These are phyloP conservation scores for Trametes villosa DNA, from an alignment of 768 basidiomycete genomes.

Conservation along the genomic window DNA sequence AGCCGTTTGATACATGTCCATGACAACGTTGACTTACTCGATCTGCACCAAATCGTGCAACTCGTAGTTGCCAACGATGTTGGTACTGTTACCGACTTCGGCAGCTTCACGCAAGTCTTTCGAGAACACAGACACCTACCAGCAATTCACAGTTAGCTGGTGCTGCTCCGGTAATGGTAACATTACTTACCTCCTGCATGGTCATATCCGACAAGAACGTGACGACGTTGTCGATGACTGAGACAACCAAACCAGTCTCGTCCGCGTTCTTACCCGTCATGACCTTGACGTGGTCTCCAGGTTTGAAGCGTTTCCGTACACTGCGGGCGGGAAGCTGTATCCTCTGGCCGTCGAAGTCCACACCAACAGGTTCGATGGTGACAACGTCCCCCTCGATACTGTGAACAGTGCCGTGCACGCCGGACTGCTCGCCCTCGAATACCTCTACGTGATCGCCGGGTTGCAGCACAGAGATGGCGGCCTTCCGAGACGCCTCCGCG, in stretches of 20 bases:
- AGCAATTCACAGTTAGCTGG: neutral
- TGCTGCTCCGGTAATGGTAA: neutral
- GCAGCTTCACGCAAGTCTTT: conserved; percentile 97
- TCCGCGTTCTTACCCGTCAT: conserved; percentile 94
- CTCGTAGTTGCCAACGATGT: conserved; percentile 91
- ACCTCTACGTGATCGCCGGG: conserved; percentile 98
- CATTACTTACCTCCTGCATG: conserved; percentile 80
- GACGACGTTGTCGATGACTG: conserved; percentile 86
- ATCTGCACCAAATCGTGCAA: conserved; percentile 96
- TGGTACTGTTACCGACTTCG: conserved; percentile 92
- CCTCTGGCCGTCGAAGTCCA: conserved; percentile 86
- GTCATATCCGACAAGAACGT: conserved; percentile 98
- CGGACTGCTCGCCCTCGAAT: conserved; percentile 94
- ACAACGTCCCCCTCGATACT: conserved; percentile 88
- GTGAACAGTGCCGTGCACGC: conserved; percentile 90
- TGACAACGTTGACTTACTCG: conserved; percentile 63
- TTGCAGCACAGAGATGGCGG: conserved; percentile 92
- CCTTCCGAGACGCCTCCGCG: conserved; percentile 89
- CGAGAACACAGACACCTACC: conserved; percentile 92
- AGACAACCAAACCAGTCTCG: conserved; percentile 95
- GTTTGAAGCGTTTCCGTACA: conserved; percentile 93
- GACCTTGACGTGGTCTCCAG: conserved; percentile 98
- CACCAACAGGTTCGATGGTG: conserved; percentile 74
- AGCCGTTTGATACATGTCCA: conserved; percentile 8
- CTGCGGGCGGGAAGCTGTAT: conserved; percentile 85